Base-by-base conservation (phyloP, 1,284 basidiomycete genomes). In the Meripilus lineatus region DNA sequence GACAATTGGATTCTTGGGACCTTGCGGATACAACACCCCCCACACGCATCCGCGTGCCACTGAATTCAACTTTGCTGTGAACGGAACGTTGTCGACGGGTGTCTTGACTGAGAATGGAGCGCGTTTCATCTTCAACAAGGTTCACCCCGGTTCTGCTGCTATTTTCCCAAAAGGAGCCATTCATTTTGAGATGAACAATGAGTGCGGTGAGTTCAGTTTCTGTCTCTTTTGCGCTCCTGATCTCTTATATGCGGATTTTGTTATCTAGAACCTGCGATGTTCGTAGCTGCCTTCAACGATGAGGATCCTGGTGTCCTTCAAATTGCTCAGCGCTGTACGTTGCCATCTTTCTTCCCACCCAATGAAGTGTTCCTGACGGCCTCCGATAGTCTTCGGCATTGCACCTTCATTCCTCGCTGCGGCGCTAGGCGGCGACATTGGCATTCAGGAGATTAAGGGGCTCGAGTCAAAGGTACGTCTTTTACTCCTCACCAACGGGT, bases 21-120 rank as follows among this genome's bases (percentile, higher is more conserved):
- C 59, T 10, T 64, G 62, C 46, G 56, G 54, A 25, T 47, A 58
- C 42, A 62, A 62, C 50, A 60, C 56, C 3, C 62, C 62, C 3
- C 62, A 64, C 50, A 58, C 48, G 23, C 61, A 64, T 42, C 62
- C 61, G 4, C 58, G 61, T 11, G 61, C 61, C 4, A 62, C 62
- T 11, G 61, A 64, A 46, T 57, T 64, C 49, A 54, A 58, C 38
- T 52, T 55, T 48, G 50, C 50, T 32, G 45, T 62, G 32, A 61
- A 60, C 48, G 53, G 54, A 17, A 55, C 55, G 11, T 10, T 61
- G 23, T 45, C 49, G 17, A 52, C 56, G 1, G 61, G 59, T 7
- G 48, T 59, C 40, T 50, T 62, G 26, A 50, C 50, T 8, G 61
- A 63, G 50, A 63, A 63, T 45, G 53, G 53, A 15, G 57, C 50